phyloP scores from a whole-genome alignment of 1,139 yeast species.

The Kodamaea derodonti region DNA sequence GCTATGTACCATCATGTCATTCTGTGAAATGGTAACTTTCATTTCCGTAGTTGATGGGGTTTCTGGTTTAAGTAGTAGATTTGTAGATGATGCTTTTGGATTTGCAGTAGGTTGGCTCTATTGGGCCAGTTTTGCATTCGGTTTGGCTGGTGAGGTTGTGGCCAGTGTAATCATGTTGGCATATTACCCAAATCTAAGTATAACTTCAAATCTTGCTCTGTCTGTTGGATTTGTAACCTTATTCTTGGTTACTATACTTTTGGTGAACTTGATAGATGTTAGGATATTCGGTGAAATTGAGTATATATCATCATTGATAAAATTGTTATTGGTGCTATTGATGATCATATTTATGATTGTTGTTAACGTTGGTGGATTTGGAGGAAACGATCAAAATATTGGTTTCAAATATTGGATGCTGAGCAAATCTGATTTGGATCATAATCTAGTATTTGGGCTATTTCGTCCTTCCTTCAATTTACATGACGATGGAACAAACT shows the following conservation, averaged over 20 bases:
- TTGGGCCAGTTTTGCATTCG: conserved; percentile 70
- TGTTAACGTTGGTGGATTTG: conserved; percentile 51
- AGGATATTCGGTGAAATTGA: conserved; percentile 76
- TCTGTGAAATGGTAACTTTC: conserved; percentile 84
- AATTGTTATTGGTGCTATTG: conserved; percentile 50
- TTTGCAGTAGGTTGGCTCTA: conserved; percentile 78
- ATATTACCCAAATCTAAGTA: conserved; percentile 53
- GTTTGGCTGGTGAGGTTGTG: conserved; percentile 75
- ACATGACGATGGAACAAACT: conserved; percentile 47
- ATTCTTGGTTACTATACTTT: conserved; percentile 46
- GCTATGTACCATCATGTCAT: conserved; percentile 64
- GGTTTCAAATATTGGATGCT: conserved; percentile 70
- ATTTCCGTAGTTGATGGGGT: conserved; percentile 81
- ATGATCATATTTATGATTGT: conserved; percentile 64
- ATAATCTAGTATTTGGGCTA: conserved; percentile 59
- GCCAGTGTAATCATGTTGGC: conserved; percentile 76
- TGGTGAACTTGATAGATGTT: conserved; percentile 61
- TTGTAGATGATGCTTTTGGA: conserved; percentile 84
- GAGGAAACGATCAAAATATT: conserved; percentile 34
- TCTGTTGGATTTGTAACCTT: conserved; percentile 63
- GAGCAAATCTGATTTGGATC: conserved; percentile 45
- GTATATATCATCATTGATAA: conserved; percentile 56
- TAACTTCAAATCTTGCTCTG: conserved; percentile 45
- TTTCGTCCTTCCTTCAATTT: conserved; percentile 69
- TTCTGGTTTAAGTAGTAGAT: conserved; percentile 69